Evolutionary conservation across 73 alveolate genomes (phyloP).

Genomic region (Symbiodinium natans): DNA sequence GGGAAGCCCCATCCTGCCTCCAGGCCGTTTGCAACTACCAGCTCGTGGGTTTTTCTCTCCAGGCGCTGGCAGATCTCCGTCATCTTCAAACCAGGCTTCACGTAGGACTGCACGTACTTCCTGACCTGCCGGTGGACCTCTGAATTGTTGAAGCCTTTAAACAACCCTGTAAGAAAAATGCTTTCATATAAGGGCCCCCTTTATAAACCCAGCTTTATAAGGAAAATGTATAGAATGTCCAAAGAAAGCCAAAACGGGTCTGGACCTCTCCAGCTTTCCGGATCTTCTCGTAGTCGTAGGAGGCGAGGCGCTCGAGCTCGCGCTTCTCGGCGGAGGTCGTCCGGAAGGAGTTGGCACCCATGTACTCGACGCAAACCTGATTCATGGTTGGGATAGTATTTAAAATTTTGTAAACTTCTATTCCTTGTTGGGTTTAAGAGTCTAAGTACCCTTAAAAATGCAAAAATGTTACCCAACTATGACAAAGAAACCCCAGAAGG

Average conservation of each 20-base stretch:
- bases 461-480: no score
- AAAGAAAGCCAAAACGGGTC: no score
- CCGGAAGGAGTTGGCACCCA: background rate
- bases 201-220: no score
- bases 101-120: conserved; percentile 97
- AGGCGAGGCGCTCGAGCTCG: conserved; percentile 95
- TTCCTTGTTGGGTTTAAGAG: no score
- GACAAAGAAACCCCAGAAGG: background rate
- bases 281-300: conserved; percentile 96
- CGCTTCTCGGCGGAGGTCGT: background rate
- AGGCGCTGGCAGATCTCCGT: conserved; percentile 97
- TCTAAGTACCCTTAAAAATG: no score
- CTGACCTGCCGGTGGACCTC: conserved; percentile 52
- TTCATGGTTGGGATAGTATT: no score
- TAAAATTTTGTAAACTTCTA: no score
- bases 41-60: conserved; percentile 97
- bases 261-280: conserved; percentile 97
- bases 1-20: conserved; percentile 98
- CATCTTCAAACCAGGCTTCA: conserved; percentile 98
- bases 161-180: no score
- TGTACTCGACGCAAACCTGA: background rate
- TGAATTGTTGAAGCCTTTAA: no score
- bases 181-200: no score
- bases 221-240: no score
- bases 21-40: conserved; percentile 94